Conservation (phyloP, 495 filamentous ascomycete species). For the Cudoniella acicularis region DNA sequence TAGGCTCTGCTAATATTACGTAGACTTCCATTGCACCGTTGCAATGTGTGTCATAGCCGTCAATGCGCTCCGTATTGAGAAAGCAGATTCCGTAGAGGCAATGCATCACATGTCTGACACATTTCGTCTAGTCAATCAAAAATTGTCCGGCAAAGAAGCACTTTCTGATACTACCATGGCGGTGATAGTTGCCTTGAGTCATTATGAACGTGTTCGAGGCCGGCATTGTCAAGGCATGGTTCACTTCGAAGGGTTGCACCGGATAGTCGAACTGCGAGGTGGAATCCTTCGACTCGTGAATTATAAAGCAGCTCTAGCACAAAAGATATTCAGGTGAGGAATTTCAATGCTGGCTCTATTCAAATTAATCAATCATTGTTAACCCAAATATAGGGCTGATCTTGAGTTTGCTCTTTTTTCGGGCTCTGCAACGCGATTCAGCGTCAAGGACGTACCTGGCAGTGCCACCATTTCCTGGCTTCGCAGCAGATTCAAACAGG, state of each 20-base stretch:
- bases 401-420: slow-evolving; percentile 1
- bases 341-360: neutral
- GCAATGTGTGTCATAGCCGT: slow-evolving; percentile 11
- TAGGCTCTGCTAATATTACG: neutral
- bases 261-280: slow-evolving; percentile 14
- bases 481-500: neutral
- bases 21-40: slow-evolving; percentile 18
- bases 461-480: neutral
- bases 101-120: slow-evolving; percentile 10
- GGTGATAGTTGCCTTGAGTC: slow-evolving; percentile 6
- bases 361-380: too few species aligned
- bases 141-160: slow-evolving; percentile 5
- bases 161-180: slow-evolving; percentile 17
- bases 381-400: too few species aligned
- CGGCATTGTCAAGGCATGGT: slow-evolving; percentile 10
- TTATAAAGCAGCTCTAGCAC: slow-evolving; percentile 2
- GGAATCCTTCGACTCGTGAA: slow-evolving; percentile 2
- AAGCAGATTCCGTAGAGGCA: slow-evolving; percentile 10
- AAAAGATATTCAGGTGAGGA: slow-evolving; percentile 16
- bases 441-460: neutral
- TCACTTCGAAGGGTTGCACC: slow-evolving; percentile 16
- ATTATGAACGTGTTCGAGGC: slow-evolving; percentile 14
- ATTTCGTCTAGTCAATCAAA: slow-evolving; percentile 16
- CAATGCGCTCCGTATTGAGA: neutral
- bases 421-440: neutral